phyloP scores from a whole-genome alignment of 106 monocot species.

The Ottelia alismoides region DNA sequence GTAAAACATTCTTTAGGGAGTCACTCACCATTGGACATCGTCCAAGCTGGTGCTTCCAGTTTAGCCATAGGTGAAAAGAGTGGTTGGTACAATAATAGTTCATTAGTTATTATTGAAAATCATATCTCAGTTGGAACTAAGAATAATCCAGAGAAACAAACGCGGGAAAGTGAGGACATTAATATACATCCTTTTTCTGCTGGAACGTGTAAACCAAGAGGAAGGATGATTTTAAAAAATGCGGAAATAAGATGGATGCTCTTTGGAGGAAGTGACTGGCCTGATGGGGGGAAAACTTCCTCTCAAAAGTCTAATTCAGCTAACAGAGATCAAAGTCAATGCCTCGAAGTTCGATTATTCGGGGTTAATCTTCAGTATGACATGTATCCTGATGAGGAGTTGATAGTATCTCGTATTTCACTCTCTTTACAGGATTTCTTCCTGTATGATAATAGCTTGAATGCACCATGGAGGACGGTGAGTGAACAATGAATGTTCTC shows the following conservation, averaged over 20 bases:
- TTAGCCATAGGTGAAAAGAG: slow-evolving; percentile 29
- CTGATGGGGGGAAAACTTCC: slow-evolving; percentile 14
- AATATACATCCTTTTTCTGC: slow-evolving; percentile 13
- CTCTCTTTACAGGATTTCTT: slow-evolving; percentile 43
- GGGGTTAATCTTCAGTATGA: slow-evolving; percentile 49
- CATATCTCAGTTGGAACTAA: slow-evolving; percentile 38
- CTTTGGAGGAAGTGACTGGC: slow-evolving; percentile 74
- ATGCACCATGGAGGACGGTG: slow-evolving; percentile 97
- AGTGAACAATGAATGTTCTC: neutral
- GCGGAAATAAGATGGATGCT: slow-evolving; percentile 75
- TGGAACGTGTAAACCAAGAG: slow-evolving; percentile 37
- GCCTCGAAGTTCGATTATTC: slow-evolving; percentile 49
- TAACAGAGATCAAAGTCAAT: slow-evolving; percentile 47
- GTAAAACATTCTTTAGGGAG: slow-evolving; percentile 8
- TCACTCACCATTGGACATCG: neutral
- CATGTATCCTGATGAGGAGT: slow-evolving; percentile 64
- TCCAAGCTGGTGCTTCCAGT: neutral
- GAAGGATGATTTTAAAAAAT: slow-evolving; percentile 48
- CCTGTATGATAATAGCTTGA: slow-evolving; percentile 66
- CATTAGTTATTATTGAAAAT: slow-evolving; percentile 51
- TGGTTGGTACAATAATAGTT: slow-evolving; percentile 52
- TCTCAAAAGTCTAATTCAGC: slow-evolving; percentile 6
- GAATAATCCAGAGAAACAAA: slow-evolving; percentile 6
- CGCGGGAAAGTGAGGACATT: slow-evolving; percentile 7
- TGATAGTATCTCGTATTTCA: slow-evolving; percentile 53